phyloP scores from a whole-genome alignment of 176 grass and related monocot species.

The Oryza longistaminata region DNA sequence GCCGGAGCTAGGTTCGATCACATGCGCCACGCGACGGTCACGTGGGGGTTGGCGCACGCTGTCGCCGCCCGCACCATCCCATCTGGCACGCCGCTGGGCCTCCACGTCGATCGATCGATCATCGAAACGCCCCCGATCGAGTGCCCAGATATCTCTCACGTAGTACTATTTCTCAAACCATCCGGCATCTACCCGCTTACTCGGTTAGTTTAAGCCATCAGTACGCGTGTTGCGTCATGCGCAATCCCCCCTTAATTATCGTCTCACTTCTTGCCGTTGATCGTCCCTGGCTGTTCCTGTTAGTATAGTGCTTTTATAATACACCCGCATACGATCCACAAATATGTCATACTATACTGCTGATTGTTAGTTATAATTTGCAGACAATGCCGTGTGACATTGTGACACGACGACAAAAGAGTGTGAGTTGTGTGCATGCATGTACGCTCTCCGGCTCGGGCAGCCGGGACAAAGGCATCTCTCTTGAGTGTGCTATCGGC shows the following conservation, averaged over 20 bases:
- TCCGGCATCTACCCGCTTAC: not conserved
- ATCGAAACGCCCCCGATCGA: too few species aligned
- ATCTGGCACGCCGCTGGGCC: constrained; percentile 27
- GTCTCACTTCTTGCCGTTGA: not conserved
- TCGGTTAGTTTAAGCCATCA: not conserved
- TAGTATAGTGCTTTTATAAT: not conserved
- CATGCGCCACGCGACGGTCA: constrained; percentile 46
- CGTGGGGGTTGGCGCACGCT: constrained; percentile 40
- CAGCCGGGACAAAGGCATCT: constrained; percentile 54
- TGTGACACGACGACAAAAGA: not conserved
- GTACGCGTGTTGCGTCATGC: constrained; percentile 14
- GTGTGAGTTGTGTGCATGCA: constrained; percentile 19
- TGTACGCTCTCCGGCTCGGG: constrained; percentile 4
- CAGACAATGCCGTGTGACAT: not conserved
- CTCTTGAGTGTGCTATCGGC: constrained; percentile 33
- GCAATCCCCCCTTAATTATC: not conserved
- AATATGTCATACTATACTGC: not conserved
- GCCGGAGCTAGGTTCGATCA: constrained; percentile 13
- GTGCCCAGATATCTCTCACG: not conserved
- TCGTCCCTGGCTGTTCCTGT: not conserved
- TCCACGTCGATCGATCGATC: constrained; percentile 17
- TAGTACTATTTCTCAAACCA: not conserved
- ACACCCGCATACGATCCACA: not conserved
- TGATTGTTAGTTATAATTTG: not conserved
- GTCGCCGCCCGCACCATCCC: not conserved